phyloP scores from a whole-genome alignment of 164 flowering plant genomes.

The Piper betle region DNA sequence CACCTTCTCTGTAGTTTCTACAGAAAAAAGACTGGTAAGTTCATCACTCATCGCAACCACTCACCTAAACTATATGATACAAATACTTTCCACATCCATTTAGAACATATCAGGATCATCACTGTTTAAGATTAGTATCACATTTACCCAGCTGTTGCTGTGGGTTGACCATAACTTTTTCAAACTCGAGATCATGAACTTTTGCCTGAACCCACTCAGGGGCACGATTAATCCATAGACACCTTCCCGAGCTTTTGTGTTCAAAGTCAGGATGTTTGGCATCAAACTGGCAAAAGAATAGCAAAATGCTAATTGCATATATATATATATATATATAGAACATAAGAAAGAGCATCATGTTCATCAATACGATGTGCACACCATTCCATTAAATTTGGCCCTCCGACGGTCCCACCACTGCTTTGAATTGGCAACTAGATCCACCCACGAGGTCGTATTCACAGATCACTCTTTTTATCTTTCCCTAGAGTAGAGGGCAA shows the following conservation, averaged over 20 bases:
- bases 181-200: conserved; percentile 28
- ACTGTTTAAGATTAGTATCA: not conserved
- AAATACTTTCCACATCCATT: not conserved
- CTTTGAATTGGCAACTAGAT: not conserved
- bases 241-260: conserved; percentile 22
- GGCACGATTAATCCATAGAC: conserved; percentile 39
- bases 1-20: too few relatives aligned
- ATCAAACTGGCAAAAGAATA: not conserved
- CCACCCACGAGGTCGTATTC: not conserved
- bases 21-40: too few relatives aligned
- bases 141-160: not conserved
- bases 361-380: not conserved
- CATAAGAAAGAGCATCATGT: not conserved
- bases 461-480: not conserved
- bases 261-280: conserved; percentile 24
- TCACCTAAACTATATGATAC: too few relatives aligned
- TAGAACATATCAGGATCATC: not conserved
- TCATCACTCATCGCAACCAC: too few relatives aligned
- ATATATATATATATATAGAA: not conserved
- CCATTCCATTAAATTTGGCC: conserved; percentile 2
- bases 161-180: not conserved
- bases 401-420: conserved; percentile 2
- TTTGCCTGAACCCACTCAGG: conserved; percentile 30
- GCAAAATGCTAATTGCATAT: not conserved
- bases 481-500: not conserved